Percentiles rank a stretch among this genome's conserved stretches.
Conservation (phyloP, 228 moss, liverwort and hornwort genomes). For the Sphagnum fallax region DNA sequence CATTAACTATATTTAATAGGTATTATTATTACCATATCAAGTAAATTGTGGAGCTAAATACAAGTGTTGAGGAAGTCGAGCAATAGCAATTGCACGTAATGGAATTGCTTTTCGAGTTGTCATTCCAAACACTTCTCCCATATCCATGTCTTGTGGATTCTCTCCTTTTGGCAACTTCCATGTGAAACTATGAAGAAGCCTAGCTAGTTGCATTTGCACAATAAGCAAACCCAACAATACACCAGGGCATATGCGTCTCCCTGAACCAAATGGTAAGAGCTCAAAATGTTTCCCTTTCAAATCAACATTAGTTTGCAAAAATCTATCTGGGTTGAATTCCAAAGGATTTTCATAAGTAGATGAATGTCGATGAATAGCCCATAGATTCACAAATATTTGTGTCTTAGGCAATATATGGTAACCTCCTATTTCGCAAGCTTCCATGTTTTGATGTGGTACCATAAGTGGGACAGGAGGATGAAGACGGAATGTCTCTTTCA, state of each 20-base stretch:
- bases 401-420: constrained; percentile 32
- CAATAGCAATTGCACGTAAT: constrained; percentile 16
- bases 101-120: constrained; percentile 17
- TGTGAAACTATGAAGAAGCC: constrained; percentile 38
- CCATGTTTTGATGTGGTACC: constrained; percentile 24
- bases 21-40: too few relatives aligned
- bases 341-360: constrained; percentile 28
- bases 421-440: constrained; percentile 28
- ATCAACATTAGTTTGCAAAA: constrained; percentile 29
- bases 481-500: constrained; percentile 46
- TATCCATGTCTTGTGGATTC: constrained; percentile 27
- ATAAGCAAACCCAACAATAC: constrained; percentile 19
- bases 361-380: constrained; percentile 37
- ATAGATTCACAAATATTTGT: constrained; percentile 41
- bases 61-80: constrained; percentile 22
- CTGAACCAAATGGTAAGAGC: constrained; percentile 51
- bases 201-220: constrained; percentile 31
- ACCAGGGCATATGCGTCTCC: constrained; percentile 46
- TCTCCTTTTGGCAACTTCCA: constrained; percentile 39
- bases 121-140: constrained; percentile 18
- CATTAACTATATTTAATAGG: too few relatives aligned
- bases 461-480: constrained; percentile 39
- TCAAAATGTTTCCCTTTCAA: constrained; percentile 32
- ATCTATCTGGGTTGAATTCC: constrained; percentile 46
- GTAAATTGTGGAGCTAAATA: constrained; percentile 2